Evolutionary conservation across 2,329 filamentous ascomycete species (phyloP), one percentile per base, ranked within the genome.

Genomic region (Penicillium sp.): DNA sequence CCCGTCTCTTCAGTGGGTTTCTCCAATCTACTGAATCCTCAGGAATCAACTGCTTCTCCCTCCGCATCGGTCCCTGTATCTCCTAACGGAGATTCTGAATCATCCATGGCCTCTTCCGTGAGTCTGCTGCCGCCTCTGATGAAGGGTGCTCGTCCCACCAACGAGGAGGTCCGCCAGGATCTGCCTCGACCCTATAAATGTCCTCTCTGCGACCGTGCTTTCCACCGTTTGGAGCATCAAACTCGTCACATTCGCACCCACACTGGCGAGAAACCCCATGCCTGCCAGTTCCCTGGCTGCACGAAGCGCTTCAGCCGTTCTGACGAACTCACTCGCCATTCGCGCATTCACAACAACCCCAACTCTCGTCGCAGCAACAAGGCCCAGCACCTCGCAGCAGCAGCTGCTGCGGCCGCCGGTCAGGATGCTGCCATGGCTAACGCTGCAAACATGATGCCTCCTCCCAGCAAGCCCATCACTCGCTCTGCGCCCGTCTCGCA

Each of bases 111-210:
- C 33, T 74, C 77, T 44, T 71, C 75, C 8, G 75, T 77, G 43
- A 75, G 76, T 60, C 66, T 77, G 33, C 59, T 79, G 54, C 77
- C 77, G 40, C 75, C 76, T 19, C 67, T 78, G 46, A 71, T 77
- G 62, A 75, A 75, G 58, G 74, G 75, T 53, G 65, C 71, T 48
- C 70, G 87, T 44, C 84, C 86, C 42, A 81, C 81, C 61, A 83
- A 87, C 54, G 85, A 90, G 69, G 72, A 75, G 59, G 66, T 70
- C 26, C 84, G 76, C 76, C 91, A 82, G 81, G 93, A 97, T 76
- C 85, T 97, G 50, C 94, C 94, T 55, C 88, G 94, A 52, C 93
- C 93, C 0, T 99, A 99, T 86, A 97, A 97, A 81, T 99, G 93
- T 76, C 92, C 93, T 57, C 85, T 99, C 60, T 99, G 94, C 81